phyloP scores from a whole-genome alignment of 2,329 filamentous ascomycete species.

The Penicillium sp. region DNA sequence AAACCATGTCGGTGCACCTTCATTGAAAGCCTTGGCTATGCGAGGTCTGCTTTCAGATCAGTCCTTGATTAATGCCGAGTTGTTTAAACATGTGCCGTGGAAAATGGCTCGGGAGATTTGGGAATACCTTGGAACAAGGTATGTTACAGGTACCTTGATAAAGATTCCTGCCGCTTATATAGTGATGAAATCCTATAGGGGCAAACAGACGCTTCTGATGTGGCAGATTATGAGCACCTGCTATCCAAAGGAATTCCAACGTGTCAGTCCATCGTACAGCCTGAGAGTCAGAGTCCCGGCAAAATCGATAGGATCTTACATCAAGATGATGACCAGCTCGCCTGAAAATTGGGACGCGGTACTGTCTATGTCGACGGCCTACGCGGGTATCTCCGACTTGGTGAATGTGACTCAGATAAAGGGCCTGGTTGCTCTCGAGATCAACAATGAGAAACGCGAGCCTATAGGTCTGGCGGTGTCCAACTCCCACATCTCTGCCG shows the following conservation, averaged over 20 bases:
- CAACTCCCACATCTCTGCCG: background rate
- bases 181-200: constrained; percentile 16
- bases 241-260: constrained; percentile 33
- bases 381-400: constrained; percentile 30
- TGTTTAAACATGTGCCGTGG: constrained; percentile 38
- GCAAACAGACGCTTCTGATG: constrained; percentile 36
- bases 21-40: constrained; percentile 33
- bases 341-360: constrained; percentile 30
- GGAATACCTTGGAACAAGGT: constrained; percentile 34
- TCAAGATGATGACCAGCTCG: constrained; percentile 29
- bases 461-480: background rate
- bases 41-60: constrained; percentile 31
- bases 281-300: constrained; percentile 26
- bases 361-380: constrained; percentile 30
- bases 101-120: constrained; percentile 35
- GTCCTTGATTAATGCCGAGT: constrained; percentile 26
- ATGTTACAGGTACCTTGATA: constrained; percentile 3
- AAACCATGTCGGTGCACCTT: constrained; percentile 24
- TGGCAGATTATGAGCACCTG: constrained; percentile 39
- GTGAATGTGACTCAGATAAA: constrained; percentile 33
- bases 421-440: constrained; percentile 38
- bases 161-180: background rate
- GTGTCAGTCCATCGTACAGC: constrained; percentile 23
- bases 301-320: constrained; percentile 31
- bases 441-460: constrained; percentile 9